phyloP scores from a whole-genome alignment of 1,139 yeast species.

The Pichia sp. region DNA sequence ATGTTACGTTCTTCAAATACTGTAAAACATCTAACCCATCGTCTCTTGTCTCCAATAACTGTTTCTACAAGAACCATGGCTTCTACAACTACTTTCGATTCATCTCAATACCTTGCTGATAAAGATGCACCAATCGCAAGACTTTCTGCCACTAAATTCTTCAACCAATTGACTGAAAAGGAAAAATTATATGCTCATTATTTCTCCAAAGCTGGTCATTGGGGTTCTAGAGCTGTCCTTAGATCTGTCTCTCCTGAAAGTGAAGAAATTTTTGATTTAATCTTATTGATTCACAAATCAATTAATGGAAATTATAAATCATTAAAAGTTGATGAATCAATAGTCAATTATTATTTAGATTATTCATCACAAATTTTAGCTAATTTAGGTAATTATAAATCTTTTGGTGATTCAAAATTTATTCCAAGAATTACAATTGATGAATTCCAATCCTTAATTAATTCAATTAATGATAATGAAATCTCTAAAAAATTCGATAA shows the following conservation, averaged over 20 bases:
- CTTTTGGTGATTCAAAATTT: slow-evolving; percentile 84
- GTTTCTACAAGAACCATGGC: slow-evolving; percentile 14
- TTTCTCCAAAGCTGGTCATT: slow-evolving; percentile 73
- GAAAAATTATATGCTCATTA: slow-evolving; percentile 73
- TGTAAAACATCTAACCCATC: background rate
- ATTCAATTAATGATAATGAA: slow-evolving; percentile 35
- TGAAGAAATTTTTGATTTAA: slow-evolving; percentile 64
- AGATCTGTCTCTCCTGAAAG: slow-evolving; percentile 83
- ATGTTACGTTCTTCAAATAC: background rate
- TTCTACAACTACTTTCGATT: slow-evolving; percentile 14
- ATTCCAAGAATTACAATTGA: slow-evolving; percentile 53
- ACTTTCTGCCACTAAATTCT: slow-evolving; percentile 39
- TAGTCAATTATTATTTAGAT: slow-evolving; percentile 52
- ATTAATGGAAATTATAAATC: slow-evolving; percentile 49
- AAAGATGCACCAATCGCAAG: slow-evolving; percentile 42
- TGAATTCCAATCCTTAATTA: slow-evolving; percentile 44
- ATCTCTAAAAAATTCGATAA: slow-evolving; percentile 37
- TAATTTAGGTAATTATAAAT: slow-evolving; percentile 80
- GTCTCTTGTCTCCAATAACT: background rate
- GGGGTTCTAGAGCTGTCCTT: slow-evolving; percentile 72
- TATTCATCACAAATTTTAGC: slow-evolving; percentile 75
- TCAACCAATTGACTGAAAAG: slow-evolving; percentile 43
- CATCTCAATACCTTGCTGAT: slow-evolving; percentile 35
- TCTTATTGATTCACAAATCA: slow-evolving; percentile 48
- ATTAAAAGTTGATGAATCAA: slow-evolving; percentile 30